Evolutionary conservation across 768 basidiomycete genomes (phyloP), one percentile per base, ranked within the genome.

Genomic region (Xanthoconium purpureum): DNA sequence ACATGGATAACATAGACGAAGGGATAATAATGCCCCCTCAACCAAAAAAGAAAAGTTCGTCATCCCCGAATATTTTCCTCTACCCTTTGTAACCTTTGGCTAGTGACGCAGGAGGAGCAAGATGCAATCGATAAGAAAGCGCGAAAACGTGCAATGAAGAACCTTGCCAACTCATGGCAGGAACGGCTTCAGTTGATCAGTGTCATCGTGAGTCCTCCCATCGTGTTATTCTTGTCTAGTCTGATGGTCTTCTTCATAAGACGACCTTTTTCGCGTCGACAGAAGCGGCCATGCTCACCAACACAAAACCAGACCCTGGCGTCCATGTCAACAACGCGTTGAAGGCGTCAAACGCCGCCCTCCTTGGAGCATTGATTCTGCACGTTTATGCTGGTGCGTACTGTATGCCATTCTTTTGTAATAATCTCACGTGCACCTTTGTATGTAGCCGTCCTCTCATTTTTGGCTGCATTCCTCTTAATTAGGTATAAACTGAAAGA

Each of bases 191-290:
- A 84, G 68, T 71, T 85, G 12, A 83, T 85, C 66, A 79, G 76
- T 39, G 76, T 85, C 35, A 82, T 84, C 49, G 84, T 83, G 45
- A 63, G 81, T 71, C 29, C 30, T 53, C n/a, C 1, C 14, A 18
- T 28, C 20, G 11, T 30, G 14, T 18, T 32, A 6, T 28, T 44
- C 36, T 48, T 37, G 29, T 40, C 11, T 30, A 32, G 29, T 54
- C 33, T 53, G 30, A 59, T 13, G 6, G 9, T 39, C 17, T 50
- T 15, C 8, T n/a, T 48, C 17, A 40, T 20, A 33, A 15, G 83
- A 82, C 83, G 0, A 85, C 83, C 0, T 85, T 85, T 66, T 84
- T 85, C 52, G 84, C 83, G 1, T 78, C 83, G 0, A 80, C 76
- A 18, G 83, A 84, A 64, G 78, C 81, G 0, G 79, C 77, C 24